A percentile compares a stretch with the other conserved stretches of the same genome.
phyloP scores from a whole-genome alignment of 345 rosid species.

The Salix dunnii region DNA sequence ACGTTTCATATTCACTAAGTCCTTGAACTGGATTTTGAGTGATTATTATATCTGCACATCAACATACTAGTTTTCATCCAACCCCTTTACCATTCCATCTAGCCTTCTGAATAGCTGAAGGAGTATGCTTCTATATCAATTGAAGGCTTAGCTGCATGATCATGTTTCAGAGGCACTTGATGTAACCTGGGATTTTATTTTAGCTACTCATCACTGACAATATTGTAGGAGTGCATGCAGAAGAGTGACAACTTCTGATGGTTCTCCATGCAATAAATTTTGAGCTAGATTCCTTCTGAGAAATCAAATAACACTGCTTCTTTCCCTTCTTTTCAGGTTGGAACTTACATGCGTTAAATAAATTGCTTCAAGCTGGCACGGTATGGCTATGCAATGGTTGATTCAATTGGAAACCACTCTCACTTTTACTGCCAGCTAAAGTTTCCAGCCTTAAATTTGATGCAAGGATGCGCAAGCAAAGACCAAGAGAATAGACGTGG shows the following conservation, averaged over 20 bases:
- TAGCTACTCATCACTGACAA: background rate
- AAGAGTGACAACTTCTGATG: too few relatives aligned
- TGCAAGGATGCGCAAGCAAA: too few relatives aligned
- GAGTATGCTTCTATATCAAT: background rate
- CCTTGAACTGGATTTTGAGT: background rate
- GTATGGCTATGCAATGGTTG: background rate
- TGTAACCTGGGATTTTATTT: background rate
- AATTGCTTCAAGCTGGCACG: too few relatives aligned
- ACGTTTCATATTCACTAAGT: background rate
- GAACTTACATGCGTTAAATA: too few relatives aligned
- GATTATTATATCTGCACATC: background rate
- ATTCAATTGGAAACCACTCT: background rate
- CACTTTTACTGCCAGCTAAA: background rate
- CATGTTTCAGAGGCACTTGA: background rate
- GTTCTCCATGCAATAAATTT: too few relatives aligned
- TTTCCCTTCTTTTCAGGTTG: too few relatives aligned
- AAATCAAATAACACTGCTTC: too few relatives aligned
- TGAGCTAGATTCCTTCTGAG: too few relatives aligned
- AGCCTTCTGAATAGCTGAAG: background rate
- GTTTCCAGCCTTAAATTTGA: background rate
- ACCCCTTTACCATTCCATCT: background rate
- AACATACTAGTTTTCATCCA: background rate
- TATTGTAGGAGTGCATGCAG: background rate
- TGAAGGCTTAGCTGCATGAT: background rate
- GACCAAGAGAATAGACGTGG: background rate